These are phyloP conservation scores for Strigomonas culicis DNA, from an alignment of 208 protist species.

Conservation along the genomic window DNA sequence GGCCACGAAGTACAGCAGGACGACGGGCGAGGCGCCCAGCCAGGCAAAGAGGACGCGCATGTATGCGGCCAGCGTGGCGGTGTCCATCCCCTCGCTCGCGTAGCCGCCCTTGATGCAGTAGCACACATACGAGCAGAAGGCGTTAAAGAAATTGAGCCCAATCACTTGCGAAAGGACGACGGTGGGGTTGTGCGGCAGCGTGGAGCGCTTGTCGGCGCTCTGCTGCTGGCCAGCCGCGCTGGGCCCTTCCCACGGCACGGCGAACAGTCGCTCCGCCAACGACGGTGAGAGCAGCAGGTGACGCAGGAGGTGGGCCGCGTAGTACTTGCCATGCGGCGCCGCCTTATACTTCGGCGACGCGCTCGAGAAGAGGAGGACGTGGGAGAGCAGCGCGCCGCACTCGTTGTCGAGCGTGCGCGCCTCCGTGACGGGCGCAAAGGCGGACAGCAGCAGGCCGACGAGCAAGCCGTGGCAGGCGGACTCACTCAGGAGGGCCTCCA, in stretches of 20 bases:
- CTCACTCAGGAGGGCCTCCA: slow-evolving; percentile 2
- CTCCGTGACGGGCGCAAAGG: slow-evolving; percentile 3
- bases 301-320: slow-evolving; percentile 61
- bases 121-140: slow-evolving; percentile 42
- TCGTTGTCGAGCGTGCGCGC: slow-evolving; percentile 1
- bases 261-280: slow-evolving; percentile 19
- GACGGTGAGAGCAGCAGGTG: slow-evolving; percentile 29
- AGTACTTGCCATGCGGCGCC: slow-evolving; percentile 50
- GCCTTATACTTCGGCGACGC: slow-evolving; percentile 12
- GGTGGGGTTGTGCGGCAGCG: too few relatives aligned
- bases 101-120: slow-evolving; percentile 45
- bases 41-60: slow-evolving; percentile 42
- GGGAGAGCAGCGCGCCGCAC: slow-evolving; percentile 23
- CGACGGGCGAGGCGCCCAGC: slow-evolving; percentile 19
- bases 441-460: slow-evolving; percentile 10
- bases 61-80: slow-evolving; percentile 58
- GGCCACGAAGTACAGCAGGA: slow-evolving; percentile 27
- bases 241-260: not conserved
- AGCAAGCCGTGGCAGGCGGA: slow-evolving; percentile 16
- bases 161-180: not conserved
- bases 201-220: not conserved
- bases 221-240: not conserved
- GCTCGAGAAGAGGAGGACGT: slow-evolving; percentile 12
- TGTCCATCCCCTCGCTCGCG: slow-evolving; percentile 47
- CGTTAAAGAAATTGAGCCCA: slow-evolving; percentile 32